phyloP scores from a whole-genome alignment of 139 green algal genomes.

The Chlamydomonas applanata region DNA sequence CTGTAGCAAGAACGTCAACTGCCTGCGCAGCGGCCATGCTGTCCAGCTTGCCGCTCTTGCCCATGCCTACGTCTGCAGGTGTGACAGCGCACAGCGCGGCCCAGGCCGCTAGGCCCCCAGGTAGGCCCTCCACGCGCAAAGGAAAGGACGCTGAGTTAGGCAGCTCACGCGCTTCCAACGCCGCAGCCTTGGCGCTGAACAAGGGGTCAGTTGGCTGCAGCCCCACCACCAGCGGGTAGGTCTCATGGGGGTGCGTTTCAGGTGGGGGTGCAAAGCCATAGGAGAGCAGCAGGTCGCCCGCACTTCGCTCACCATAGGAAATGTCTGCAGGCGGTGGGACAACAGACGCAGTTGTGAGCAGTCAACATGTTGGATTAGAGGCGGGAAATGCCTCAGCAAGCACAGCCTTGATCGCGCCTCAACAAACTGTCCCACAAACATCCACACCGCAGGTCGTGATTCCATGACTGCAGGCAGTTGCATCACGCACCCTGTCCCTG shows the following conservation, averaged over 20 bases:
- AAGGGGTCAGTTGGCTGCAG: neutral
- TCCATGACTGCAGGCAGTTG: too few relatives aligned
- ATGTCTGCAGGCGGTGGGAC: slow-evolving; percentile 7
- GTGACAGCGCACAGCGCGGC: neutral
- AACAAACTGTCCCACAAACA: too few relatives aligned
- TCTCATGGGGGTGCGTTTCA: slow-evolving; percentile 54
- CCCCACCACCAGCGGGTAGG: slow-evolving; percentile 15
- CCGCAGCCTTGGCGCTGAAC: neutral
- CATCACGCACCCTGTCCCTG: too few relatives aligned
- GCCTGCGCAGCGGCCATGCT: too few relatives aligned
- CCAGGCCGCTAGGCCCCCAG: slow-evolving; percentile 9
- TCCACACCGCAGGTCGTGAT: too few relatives aligned
- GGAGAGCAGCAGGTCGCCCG: slow-evolving; percentile 57
- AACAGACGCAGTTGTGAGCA: too few relatives aligned
- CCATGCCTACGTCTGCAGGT: too few relatives aligned
- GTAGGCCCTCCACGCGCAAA: slow-evolving; percentile 17
- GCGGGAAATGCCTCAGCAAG: too few relatives aligned
- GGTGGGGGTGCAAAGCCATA: slow-evolving; percentile 65
- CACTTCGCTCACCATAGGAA: slow-evolving; percentile 56
- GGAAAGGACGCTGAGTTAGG: slow-evolving; percentile 10
- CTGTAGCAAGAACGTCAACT: too few relatives aligned
- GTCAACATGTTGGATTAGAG: too few relatives aligned
- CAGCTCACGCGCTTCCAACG: neutral
- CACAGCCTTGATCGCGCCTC: too few relatives aligned
- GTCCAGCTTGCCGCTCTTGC: too few relatives aligned